Percentiles rank a stretch among this genome's conserved stretches.
These are phyloP conservation scores for Chrysanthemum makinoi DNA, from an alignment of 129 eudicot genomes.

Conservation along the genomic window DNA sequence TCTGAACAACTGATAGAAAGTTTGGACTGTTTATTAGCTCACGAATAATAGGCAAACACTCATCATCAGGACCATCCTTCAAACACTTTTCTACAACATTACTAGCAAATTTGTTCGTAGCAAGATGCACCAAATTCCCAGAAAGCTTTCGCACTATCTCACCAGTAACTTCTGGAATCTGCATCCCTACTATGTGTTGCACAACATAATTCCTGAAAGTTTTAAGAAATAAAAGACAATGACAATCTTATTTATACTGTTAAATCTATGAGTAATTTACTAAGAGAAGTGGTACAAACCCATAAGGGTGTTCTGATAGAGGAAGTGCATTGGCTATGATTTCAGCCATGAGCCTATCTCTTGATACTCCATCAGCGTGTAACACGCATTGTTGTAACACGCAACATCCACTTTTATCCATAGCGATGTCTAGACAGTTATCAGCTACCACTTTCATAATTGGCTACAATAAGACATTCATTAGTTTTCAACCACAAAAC, in stretches of 20 bases:
- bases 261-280: not conserved
- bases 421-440: conserved; percentile 46
- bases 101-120: conserved; percentile 67
- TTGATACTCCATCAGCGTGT: conserved; percentile 23
- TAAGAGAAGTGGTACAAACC: conserved; percentile 29
- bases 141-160: conserved; percentile 35
- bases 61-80: conserved; percentile 39
- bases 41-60: conserved; percentile 26
- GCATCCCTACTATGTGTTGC: conserved; percentile 48
- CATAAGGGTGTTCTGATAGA: conserved; percentile 49
- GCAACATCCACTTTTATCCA: conserved; percentile 52
- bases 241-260: not conserved
- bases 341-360: conserved; percentile 29
- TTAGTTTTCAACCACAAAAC: not conserved
- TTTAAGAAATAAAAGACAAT: not conserved
- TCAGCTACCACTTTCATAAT: conserved; percentile 46
- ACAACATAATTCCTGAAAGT: conserved; percentile 75
- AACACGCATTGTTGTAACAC: conserved; percentile 44
- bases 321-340: conserved; percentile 37
- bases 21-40: conserved; percentile 48
- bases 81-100: conserved; percentile 77
- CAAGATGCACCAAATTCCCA: conserved; percentile 46
- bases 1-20: conserved; percentile 46
- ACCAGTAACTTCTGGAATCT: conserved; percentile 26
- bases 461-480: conserved; percentile 29